Evolutionary conservation across 2,329 filamentous ascomycete species (phyloP), one percentile per base, ranked within the genome.

Genomic region (Cladophialophora carrionii): DNA sequence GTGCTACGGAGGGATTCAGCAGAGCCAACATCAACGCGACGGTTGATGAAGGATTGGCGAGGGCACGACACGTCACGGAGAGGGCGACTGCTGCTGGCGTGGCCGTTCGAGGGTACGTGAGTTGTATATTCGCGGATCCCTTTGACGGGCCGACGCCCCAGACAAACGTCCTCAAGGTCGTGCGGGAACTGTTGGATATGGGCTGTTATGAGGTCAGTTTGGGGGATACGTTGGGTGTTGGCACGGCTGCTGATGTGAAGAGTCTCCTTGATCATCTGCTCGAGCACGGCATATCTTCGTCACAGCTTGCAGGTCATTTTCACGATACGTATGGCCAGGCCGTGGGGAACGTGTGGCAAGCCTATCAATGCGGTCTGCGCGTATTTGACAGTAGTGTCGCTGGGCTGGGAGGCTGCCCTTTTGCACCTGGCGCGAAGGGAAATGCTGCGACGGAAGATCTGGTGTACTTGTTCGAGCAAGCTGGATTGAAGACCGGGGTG

Each of bases 161-260:
- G 53, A 77, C 81, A 0, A 80, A 82, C 55, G 79, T 79, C 10
- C 81, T 86, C 76, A 81, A 26, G 74, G 82, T 62, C 68, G 84
- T 65, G 73, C 80, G 81, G 66, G 87, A 82, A 73, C 79, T 96
- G 56, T 82, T 96, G 1, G 90, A 93, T 73, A 90, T 94, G 82
- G 93, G 93, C 20, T 93, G 91, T 22, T 91, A 96, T 74, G 92
- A 96, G 81, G 92, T 97, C 71, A 90, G 90, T 1, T 85, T 96
- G 0, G 92, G 92, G 6, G 93, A 96, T 74, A 97, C 93, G 0
- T 94, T 92, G 0, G 93, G 93, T 20, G 92, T 96, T 85, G 93
- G 92, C 34, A 96, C 91, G 57, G 73, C 74, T 52, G 71, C 63
- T 12, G 72, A 75, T 22, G 76, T 77, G 1, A 72, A 69, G 22